phyloP scores from a whole-genome alignment of 495 filamentous ascomycete genomes.

The Eremomyces bilateralis region DNA sequence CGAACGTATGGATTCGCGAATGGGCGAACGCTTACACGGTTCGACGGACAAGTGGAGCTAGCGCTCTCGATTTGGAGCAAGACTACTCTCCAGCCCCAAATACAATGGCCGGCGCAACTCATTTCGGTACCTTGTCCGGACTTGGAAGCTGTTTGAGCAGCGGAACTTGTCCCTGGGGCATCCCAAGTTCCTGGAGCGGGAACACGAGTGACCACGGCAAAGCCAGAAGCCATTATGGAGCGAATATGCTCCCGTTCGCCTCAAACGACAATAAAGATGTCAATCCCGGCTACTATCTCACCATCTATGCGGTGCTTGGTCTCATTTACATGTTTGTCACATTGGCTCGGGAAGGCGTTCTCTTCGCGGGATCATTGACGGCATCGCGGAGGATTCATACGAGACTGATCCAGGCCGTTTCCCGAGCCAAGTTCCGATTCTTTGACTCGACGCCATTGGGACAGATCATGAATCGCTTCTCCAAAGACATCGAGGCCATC shows the following conservation, averaged over 20 bases:
- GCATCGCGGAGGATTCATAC: slow-evolving; percentile 75
- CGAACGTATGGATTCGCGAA: slow-evolving; percentile 81
- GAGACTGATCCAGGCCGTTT: slow-evolving; percentile 53
- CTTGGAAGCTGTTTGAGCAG: slow-evolving; percentile 17
- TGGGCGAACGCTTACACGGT: slow-evolving; percentile 50
- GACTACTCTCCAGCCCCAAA: too few relatives aligned
- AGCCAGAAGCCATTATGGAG: too few relatives aligned
- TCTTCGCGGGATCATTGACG: slow-evolving; percentile 81
- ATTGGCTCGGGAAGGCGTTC: slow-evolving; percentile 53
- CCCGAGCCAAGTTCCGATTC: slow-evolving; percentile 85
- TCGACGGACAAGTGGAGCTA: slow-evolving; percentile 7
- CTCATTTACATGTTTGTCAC: slow-evolving; percentile 51
- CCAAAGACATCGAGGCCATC: slow-evolving; percentile 85
- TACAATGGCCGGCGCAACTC: slow-evolving; percentile 14
- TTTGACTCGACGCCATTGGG: slow-evolving; percentile 94
- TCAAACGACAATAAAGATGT: too few relatives aligned
- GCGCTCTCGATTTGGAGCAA: slow-evolving; percentile 10
- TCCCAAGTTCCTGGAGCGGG: slow-evolving; percentile 3
- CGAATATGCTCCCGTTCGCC: background rate
- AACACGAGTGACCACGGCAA: background rate
- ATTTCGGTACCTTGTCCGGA: slow-evolving; percentile 14
- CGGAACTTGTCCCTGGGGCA: slow-evolving; percentile 22
- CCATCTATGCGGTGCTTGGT: slow-evolving; percentile 61
- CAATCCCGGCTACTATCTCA: slow-evolving; percentile 64
- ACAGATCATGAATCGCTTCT: slow-evolving; percentile 96